phyloP scores from a whole-genome alignment of 1,284 basidiomycete species.

The Leccinum huronense region DNA sequence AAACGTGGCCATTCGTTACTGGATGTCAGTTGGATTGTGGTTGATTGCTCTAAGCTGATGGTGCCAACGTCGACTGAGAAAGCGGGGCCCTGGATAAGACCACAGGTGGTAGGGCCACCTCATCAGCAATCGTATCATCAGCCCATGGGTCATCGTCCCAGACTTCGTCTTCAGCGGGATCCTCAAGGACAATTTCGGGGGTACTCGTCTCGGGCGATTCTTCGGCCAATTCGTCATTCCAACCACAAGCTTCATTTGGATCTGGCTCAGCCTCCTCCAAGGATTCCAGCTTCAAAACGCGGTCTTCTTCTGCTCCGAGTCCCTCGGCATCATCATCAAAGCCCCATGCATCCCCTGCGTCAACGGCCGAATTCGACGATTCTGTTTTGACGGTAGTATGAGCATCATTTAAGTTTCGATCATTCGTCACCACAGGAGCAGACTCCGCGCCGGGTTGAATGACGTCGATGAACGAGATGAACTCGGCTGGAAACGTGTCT shows the following conservation, averaged over 20 bases:
- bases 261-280: constrained; percentile 33
- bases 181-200: constrained; percentile 23
- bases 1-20: constrained; percentile 33
- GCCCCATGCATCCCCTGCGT: constrained; percentile 50
- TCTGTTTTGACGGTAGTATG: constrained; percentile 13
- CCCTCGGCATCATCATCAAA: constrained; percentile 51
- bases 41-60: constrained; percentile 47
- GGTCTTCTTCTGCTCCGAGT: constrained; percentile 8
- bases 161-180: constrained; percentile 35
- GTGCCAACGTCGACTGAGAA: constrained; percentile 40
- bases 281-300: constrained; percentile 15
- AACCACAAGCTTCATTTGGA: constrained; percentile 63
- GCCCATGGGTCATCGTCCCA: constrained; percentile 71
- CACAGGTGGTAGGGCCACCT: constrained; percentile 25
- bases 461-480: constrained; percentile 19
- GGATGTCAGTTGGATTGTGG: constrained; percentile 28
- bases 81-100: constrained; percentile 37
- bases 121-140: constrained; percentile 36
- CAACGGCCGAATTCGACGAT: constrained; percentile 25
- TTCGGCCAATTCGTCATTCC: constrained; percentile 47
- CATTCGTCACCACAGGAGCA: constrained; percentile 5
- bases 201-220: constrained; percentile 8
- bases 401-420: constrained; percentile 12
- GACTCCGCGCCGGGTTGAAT: constrained; percentile 1
- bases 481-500: constrained; percentile 39